Conservation (phyloP, 2,329 filamentous ascomycete species). For the Colletotrichum tofieldiae region DNA sequence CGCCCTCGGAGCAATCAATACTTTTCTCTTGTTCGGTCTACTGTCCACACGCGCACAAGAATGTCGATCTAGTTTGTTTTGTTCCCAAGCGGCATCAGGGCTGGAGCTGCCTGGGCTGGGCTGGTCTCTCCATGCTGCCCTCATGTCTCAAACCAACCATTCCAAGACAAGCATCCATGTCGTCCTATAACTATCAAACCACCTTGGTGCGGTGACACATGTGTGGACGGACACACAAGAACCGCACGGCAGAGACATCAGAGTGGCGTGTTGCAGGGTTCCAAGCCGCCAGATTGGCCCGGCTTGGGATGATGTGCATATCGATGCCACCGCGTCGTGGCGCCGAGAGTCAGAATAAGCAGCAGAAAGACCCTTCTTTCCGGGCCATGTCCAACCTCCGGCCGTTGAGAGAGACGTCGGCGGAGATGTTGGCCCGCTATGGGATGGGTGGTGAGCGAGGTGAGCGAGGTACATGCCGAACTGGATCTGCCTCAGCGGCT, state of each 20-base stretch:
- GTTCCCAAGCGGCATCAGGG: not conserved
- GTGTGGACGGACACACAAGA: slow-evolving; percentile 20
- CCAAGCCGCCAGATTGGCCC: slow-evolving; percentile 22
- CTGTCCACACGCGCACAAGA: not conserved
- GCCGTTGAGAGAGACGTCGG: not conserved
- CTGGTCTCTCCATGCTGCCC: slow-evolving; percentile 14
- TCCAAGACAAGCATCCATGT: slow-evolving; percentile 33
- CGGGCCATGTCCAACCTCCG: not conserved
- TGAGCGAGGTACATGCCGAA: slow-evolving; percentile 13
- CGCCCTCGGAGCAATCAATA: slow-evolving; percentile 19
- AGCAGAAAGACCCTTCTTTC: slow-evolving; percentile 15
- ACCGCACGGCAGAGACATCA: slow-evolving; percentile 31
- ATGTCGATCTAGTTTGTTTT: slow-evolving; percentile 6
- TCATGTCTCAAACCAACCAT: slow-evolving; percentile 33
- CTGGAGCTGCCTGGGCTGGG: slow-evolving; percentile 10
- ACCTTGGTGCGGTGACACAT: not conserved
- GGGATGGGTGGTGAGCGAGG: slow-evolving; percentile 11
- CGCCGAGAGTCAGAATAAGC: slow-evolving; percentile 16
- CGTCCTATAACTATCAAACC: slow-evolving; percentile 4
- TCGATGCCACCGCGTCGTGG: slow-evolving; percentile 28
- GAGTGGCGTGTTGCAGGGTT: slow-evolving; percentile 37
- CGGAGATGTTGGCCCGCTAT: not conserved
- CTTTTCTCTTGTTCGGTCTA: slow-evolving; percentile 11
- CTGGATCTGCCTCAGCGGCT: not conserved
- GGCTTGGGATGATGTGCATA: slow-evolving; percentile 33